These are phyloP conservation scores for Hymenoscyphus albidus DNA, from an alignment of 2,329 filamentous ascomycete species.

Conservation along the genomic window DNA sequence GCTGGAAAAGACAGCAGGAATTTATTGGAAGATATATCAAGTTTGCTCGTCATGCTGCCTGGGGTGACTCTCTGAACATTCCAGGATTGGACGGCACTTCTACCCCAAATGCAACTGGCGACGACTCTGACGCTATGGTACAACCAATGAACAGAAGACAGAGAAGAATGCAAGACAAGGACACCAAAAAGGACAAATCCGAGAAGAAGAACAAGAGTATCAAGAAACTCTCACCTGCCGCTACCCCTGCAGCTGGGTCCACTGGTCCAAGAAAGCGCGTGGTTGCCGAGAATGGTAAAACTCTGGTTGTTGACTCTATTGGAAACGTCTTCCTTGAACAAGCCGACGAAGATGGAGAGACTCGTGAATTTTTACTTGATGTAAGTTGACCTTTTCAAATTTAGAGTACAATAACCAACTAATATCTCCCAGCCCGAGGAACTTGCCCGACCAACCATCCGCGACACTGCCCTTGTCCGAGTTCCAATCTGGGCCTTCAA, in stretches of 20 bases:
- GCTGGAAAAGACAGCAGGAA: slow-evolving; percentile 84
- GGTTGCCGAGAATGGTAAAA: slow-evolving; percentile 90
- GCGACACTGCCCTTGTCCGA: slow-evolving; percentile 77
- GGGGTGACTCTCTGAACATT: slow-evolving; percentile 77
- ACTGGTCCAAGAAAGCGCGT: slow-evolving; percentile 81
- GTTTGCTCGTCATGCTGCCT: slow-evolving; percentile 81
- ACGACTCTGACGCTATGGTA: slow-evolving; percentile 46
- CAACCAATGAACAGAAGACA: slow-evolving; percentile 74
- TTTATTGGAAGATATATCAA: slow-evolving; percentile 91
- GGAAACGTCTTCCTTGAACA: slow-evolving; percentile 96
- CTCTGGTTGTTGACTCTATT: slow-evolving; percentile 84
- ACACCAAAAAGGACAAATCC: slow-evolving; percentile 66
- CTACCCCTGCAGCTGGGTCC: slow-evolving; percentile 49
- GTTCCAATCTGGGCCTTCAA: slow-evolving; percentile 71
- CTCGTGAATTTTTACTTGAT: slow-evolving; percentile 81
- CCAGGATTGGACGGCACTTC: slow-evolving; percentile 57
- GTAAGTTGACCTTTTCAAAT: slow-evolving; percentile 49
- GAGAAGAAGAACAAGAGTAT: slow-evolving; percentile 51
- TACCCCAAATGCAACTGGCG: slow-evolving; percentile 43
- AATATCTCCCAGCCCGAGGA: slow-evolving; percentile 63
- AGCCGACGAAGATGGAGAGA: slow-evolving; percentile 78
- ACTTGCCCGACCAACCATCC: slow-evolving; percentile 70
- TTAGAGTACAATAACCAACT: slow-evolving; percentile 6
- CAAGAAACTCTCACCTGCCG: slow-evolving; percentile 39
- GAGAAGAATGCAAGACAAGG: slow-evolving; percentile 83